phyloP scores from a whole-genome alignment of 495 filamentous ascomycete species.

The Xylaria scruposa region DNA sequence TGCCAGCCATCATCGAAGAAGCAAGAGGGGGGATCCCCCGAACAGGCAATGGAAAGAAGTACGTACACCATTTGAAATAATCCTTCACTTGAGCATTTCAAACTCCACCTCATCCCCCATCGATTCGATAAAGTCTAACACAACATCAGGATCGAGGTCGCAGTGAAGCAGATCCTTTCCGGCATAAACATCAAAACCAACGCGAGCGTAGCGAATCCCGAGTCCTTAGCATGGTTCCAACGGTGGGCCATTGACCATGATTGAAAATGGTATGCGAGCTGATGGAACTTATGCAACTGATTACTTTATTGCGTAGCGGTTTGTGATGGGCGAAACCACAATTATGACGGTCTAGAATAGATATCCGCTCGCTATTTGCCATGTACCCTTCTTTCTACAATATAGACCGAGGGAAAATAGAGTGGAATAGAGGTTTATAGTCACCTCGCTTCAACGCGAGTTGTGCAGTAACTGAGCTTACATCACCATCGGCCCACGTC shows the following conservation, averaged over 20 bases:
- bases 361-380: neutral
- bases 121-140: neutral
- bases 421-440: neutral
- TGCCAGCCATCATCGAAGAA: conserved; percentile 80
- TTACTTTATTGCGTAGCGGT: neutral
- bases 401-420: conserved; percentile 1
- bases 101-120: neutral
- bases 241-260: conserved; percentile 63
- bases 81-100: neutral
- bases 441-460: neutral
- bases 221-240: conserved; percentile 84
- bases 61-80: too few relatives aligned
- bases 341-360: neutral
- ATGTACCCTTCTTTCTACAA: neutral
- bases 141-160: conserved; percentile 73
- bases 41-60: conserved; percentile 92
- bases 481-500: neutral
- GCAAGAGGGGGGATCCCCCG: conserved; percentile 79
- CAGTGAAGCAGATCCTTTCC: conserved; percentile 92
- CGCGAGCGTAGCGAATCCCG: conserved; percentile 84
- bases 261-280: conserved; percentile 3
- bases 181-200: conserved; percentile 84
- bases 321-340: neutral
- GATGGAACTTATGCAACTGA: neutral
- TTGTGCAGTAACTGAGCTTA: neutral